Evolutionary conservation across 768 basidiomycete species (phyloP).

Genomic region (Tubosaeta brunneosetosa): DNA sequence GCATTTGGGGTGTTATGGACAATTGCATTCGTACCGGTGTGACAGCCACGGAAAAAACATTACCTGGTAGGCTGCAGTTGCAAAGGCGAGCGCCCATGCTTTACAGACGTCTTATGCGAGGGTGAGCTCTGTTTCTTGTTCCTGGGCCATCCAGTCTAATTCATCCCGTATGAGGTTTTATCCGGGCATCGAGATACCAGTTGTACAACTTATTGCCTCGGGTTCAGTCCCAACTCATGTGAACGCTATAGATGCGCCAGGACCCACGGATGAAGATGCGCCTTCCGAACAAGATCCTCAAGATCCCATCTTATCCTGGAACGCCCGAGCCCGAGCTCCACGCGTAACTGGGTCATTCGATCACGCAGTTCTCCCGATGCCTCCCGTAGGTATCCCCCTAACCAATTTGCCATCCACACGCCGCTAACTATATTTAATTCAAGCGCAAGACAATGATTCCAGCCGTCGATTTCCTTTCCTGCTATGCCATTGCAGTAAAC

Average conservation of each 20-base stretch:
- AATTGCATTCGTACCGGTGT: slow-evolving; percentile 86
- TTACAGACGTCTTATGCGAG: slow-evolving; percentile 87
- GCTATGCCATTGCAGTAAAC: slow-evolving; percentile 93
- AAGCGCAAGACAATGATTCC: slow-evolving; percentile 85
- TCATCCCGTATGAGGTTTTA: slow-evolving; percentile 43
- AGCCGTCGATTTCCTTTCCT: slow-evolving; percentile 88
- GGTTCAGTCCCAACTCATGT: slow-evolving; percentile 13
- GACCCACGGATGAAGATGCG: not conserved
- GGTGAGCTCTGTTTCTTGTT: slow-evolving; percentile 39
- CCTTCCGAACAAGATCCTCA: slow-evolving; percentile 2
- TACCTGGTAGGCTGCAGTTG: slow-evolving; percentile 82
- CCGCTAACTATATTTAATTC: slow-evolving; percentile 1
- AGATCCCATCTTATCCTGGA: slow-evolving; percentile 1
- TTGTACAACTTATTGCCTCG: slow-evolving; percentile 34
- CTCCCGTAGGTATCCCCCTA: slow-evolving; percentile 53
- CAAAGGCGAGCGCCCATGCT: slow-evolving; percentile 83
- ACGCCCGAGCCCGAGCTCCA: slow-evolving; percentile 23
- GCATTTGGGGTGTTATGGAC: slow-evolving; percentile 92
- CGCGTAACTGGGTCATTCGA: slow-evolving; percentile 72
- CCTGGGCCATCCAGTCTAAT: slow-evolving; percentile 4
- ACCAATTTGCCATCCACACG: not conserved
- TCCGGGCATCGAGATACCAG: slow-evolving; percentile 40
- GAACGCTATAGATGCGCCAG: slow-evolving; percentile 26
- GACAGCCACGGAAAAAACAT: slow-evolving; percentile 66
- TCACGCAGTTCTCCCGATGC: slow-evolving; percentile 76